These are phyloP conservation scores for Penicillium bialowiezense DNA, from an alignment of 495 filamentous ascomycete species.

Conservation along the genomic window DNA sequence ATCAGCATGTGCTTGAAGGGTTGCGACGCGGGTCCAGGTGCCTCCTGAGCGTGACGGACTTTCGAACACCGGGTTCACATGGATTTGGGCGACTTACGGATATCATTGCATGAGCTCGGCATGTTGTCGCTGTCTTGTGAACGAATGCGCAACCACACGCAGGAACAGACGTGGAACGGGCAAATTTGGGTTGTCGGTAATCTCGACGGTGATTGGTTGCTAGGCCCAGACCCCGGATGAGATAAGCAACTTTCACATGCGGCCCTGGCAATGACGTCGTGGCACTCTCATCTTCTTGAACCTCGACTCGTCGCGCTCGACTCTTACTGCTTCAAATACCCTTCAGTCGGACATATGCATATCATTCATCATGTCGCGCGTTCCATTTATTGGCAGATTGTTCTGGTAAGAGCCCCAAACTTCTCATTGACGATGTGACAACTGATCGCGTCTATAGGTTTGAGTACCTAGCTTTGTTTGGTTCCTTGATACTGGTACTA, in stretches of 20 bases:
- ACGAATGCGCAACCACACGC: constrained; percentile 6
- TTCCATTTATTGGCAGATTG: constrained; percentile 82
- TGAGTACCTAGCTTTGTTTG: constrained; percentile 83
- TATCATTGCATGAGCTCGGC: constrained; percentile 95
- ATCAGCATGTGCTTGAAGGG: constrained; percentile 12
- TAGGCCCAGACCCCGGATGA: constrained; percentile 30
- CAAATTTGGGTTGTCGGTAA: constrained; percentile 21
- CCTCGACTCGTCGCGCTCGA: constrained; percentile 3
- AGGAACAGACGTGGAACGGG: constrained; percentile 1
- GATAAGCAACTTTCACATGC: constrained; percentile 38
- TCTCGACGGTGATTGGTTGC: constrained; percentile 18
- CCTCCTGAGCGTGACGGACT: neutral
- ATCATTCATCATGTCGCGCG: constrained; percentile 56
- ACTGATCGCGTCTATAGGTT: constrained; percentile 41
- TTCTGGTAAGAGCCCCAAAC: constrained; percentile 53
- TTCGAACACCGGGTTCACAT: neutral
- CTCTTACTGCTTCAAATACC: neutral
- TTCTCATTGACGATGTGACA: neutral
- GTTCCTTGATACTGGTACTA: constrained; percentile 75
- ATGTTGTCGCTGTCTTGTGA: constrained; percentile 48
- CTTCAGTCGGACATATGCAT: constrained; percentile 2
- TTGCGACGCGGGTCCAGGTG: constrained; percentile 3
- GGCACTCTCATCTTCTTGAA: neutral
- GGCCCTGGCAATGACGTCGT: constrained; percentile 26
- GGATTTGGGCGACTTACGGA: constrained; percentile 59